phyloP scores from a whole-genome alignment of 164 flowering plant species.

The Aristolochia contorta region DNA sequence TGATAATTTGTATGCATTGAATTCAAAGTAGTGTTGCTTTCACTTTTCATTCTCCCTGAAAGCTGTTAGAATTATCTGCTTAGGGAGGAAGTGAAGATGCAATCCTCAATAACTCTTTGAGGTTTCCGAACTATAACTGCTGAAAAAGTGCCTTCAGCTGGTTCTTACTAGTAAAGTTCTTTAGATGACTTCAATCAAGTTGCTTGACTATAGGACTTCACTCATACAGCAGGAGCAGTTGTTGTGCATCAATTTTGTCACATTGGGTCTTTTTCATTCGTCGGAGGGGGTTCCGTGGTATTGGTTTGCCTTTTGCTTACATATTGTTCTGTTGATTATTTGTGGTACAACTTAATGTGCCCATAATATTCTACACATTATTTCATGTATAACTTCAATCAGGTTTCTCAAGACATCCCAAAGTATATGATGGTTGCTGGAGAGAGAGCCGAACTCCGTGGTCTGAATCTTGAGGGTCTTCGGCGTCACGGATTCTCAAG shows the following conservation, averaged over 20 bases:
- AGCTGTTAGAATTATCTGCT: no score
- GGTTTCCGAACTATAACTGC: no score
- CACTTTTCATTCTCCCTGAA: no score
- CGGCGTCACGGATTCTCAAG: constrained; percentile 65
- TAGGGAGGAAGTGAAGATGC: no score
- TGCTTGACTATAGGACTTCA: constrained; percentile 46
- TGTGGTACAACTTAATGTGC: neutral
- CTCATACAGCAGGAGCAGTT: constrained; percentile 77
- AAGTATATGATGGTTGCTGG: constrained; percentile 84
- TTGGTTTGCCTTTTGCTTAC: constrained; percentile 1
- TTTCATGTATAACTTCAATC: neutral
- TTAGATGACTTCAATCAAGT: no score
- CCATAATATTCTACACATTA: neutral
- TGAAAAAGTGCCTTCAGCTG: no score
- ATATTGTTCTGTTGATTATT: neutral
- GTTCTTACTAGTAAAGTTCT: no score
- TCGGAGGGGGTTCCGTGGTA: constrained; percentile 99
- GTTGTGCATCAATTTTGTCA: constrained; percentile 90
- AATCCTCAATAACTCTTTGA: no score
- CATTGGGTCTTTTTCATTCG: constrained; percentile 69
- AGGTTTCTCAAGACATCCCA: constrained; percentile 95
- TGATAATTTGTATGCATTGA: no score
- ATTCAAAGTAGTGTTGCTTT: no score
- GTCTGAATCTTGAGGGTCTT: constrained; percentile 85
- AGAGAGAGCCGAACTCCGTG: constrained; percentile 86